Evolutionary conservation across 208 protist genomes (phyloP).

Genomic region (Wallacemonas rigidus): DNA sequence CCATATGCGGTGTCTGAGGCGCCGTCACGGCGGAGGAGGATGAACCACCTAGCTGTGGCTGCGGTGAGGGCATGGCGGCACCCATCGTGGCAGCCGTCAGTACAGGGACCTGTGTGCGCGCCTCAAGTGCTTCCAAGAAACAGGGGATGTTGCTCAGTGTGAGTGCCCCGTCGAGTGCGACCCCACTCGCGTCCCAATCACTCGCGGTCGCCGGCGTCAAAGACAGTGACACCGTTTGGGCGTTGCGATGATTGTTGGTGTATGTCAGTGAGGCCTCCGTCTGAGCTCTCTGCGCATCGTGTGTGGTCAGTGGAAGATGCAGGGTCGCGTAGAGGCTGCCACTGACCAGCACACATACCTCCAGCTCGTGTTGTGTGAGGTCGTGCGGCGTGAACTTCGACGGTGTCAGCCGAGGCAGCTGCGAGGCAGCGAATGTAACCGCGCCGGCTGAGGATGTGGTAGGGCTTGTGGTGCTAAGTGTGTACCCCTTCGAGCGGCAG

Average conservation of each 20-base stretch:
- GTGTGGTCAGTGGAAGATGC: neutral
- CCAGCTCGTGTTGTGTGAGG: slow-evolving; percentile 4
- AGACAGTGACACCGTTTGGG: neutral
- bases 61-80: too few species aligned
- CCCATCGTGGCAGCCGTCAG: too few species aligned
- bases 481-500: slow-evolving; percentile 7
- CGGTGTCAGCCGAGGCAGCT: slow-evolving; percentile 3
- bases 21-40: too few species aligned
- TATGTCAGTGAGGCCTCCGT: too few species aligned
- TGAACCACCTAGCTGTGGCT: too few species aligned
- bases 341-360: slow-evolving; percentile 6
- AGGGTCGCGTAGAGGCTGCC: neutral
- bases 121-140: slow-evolving; percentile 4
- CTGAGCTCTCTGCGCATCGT: neutral
- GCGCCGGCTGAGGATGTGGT: neutral
- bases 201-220: neutral
- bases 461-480: neutral
- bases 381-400: slow-evolving; percentile 10
- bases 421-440: neutral
- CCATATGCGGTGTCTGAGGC: neutral
- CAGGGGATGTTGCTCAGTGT: slow-evolving; percentile 6
- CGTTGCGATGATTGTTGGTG: too few species aligned
- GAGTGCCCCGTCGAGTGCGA: neutral
- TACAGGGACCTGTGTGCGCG: too few species aligned
- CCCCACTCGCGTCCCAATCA: slow-evolving; percentile 5